phyloP scores from a whole-genome alignment of 176 grass and related monocot genomes.

The Microstegium vimineum region DNA sequence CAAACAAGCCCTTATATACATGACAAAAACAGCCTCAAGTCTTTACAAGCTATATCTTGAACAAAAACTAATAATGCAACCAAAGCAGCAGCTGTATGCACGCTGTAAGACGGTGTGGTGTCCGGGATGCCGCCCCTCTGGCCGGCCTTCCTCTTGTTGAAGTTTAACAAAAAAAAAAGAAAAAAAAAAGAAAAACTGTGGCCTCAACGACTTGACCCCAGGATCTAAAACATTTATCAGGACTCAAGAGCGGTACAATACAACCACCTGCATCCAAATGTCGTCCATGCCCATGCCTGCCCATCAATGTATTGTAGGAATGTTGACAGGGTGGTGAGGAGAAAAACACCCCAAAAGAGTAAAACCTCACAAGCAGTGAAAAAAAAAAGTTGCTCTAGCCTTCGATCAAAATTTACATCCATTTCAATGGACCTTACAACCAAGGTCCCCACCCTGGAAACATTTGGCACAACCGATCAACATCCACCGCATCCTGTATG shows the following conservation, averaged over 20 bases:
- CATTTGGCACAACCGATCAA: constrained; percentile 83
- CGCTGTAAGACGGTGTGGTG: background rate
- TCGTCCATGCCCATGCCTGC: background rate
- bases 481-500: constrained; percentile 81
- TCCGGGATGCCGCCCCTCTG: background rate
- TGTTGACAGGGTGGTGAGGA: background rate
- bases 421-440: constrained; percentile 34
- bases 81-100: background rate
- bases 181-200: background rate
- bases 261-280: background rate
- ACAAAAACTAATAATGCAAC: background rate
- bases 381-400: background rate
- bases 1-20: background rate
- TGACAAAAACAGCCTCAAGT: background rate
- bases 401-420: constrained; percentile 4
- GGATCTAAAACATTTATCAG: background rate
- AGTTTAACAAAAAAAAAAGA: background rate
- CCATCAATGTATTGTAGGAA: background rate
- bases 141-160: background rate
- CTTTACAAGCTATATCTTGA: background rate
- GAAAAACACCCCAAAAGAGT: background rate
- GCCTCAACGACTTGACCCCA: background rate
- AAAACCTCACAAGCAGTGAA: background rate
- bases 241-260: background rate
- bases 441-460: constrained; percentile 97